phyloP scores from a whole-genome alignment of 495 filamentous ascomycete genomes.

The Xylaria telfairii region DNA sequence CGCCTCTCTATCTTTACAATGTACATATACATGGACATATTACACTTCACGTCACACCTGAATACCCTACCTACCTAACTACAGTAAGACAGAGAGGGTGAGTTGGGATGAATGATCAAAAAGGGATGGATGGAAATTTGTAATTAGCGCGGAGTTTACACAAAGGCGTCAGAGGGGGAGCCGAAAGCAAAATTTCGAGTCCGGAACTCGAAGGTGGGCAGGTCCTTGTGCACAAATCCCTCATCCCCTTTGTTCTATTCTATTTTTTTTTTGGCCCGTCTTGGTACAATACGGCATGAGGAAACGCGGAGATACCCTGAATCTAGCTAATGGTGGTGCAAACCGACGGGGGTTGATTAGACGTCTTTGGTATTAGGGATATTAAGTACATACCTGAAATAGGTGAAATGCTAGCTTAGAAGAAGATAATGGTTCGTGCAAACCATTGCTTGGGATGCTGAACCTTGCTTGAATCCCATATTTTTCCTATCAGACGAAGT shows the following conservation, averaged over 20 bases:
- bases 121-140: constrained; percentile 6
- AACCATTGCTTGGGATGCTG: not conserved
- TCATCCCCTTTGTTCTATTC: constrained; percentile 3
- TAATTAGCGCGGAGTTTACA: constrained; percentile 28
- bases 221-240: not conserved
- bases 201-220: constrained; percentile 32
- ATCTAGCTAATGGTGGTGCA: not conserved
- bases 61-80: too few species aligned
- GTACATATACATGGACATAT: constrained; percentile 4
- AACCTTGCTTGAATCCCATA: constrained; percentile 4
- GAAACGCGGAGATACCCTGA: constrained; percentile 13
- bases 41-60: not conserved
- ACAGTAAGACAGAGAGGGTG: not conserved
- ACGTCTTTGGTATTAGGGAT: too few species aligned
- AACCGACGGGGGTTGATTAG: not conserved
- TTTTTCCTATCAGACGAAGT: constrained; percentile 9
- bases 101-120: not conserved
- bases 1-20: constrained; percentile 2
- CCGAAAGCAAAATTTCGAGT: constrained; percentile 26
- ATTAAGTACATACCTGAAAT: not conserved
- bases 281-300: not conserved
- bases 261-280: not conserved
- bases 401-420: not conserved
- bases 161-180: constrained; percentile 4
- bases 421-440: not conserved